A percentile compares a stretch with the other conserved stretches of the same genome.
Evolutionary conservation across 805 yeast genomes (phyloP).

Genomic region (Isabelozyma pseudorhagii): DNA sequence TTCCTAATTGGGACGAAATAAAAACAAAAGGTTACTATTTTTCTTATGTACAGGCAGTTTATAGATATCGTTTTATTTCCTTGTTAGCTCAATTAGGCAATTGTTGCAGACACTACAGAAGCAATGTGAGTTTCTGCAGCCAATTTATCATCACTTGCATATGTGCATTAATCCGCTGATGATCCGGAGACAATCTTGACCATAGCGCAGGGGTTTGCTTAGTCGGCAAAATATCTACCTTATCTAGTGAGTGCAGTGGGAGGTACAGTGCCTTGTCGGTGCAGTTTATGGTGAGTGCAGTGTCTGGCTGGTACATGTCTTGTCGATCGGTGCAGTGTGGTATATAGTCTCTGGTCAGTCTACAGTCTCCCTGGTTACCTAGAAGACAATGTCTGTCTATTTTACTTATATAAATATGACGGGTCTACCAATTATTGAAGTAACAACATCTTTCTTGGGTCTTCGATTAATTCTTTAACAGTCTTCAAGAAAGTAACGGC

Average conservation of each 20-base stretch:
- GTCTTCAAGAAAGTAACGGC: slow-evolving; percentile 97
- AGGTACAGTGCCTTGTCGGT: no score
- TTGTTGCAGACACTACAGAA: not conserved
- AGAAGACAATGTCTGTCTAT: not conserved
- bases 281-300: no score
- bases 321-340: no score
- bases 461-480: slow-evolving; percentile 95
- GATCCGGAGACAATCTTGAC: not conserved
- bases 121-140: not conserved
- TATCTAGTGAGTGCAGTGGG: no score
- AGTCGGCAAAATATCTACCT: no score
- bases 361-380: not conserved
- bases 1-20: not conserved
- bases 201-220: not conserved
- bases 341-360: no score
- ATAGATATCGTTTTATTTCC: not conserved
- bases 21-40: not conserved
- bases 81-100: not conserved
- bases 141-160: no score
- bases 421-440: slow-evolving; percentile 11
- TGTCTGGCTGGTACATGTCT: no score
- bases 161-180: not conserved
- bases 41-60: not conserved
- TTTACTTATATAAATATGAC: not conserved
- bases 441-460: slow-evolving; percentile 94